phyloP scores from a whole-genome alignment of 257 asterid species.

The Plectranthus barbatus region DNA sequence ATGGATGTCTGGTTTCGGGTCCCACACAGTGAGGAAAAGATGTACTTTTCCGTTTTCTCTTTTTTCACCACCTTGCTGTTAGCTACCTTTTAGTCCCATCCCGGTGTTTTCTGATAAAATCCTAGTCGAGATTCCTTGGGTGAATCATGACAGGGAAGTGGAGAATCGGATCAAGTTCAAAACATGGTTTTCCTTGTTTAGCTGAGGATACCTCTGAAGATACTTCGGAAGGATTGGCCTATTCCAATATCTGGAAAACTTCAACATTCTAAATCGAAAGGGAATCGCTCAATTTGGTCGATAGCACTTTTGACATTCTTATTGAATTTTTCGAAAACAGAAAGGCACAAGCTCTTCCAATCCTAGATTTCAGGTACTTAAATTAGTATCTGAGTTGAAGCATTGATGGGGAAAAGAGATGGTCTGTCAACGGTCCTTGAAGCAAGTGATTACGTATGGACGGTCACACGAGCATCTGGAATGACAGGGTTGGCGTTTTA shows the following conservation, averaged over 20 bases:
- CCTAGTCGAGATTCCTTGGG: background rate
- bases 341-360: background rate
- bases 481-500: slow-evolving; percentile 13
- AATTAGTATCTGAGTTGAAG: background rate
- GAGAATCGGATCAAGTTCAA: slow-evolving; percentile 5
- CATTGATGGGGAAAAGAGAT: background rate
- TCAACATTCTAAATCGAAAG: background rate
- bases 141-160: slow-evolving; percentile 3
- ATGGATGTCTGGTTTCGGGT: slow-evolving; percentile 26
- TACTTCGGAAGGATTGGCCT: slow-evolving; percentile 3
- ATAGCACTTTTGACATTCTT: background rate
- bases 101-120: background rate
- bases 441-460: background rate
- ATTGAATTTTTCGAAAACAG: background rate
- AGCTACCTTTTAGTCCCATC: slow-evolving; percentile 16
- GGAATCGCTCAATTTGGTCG: background rate
- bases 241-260: background rate
- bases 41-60: slow-evolving; percentile 7
- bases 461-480: background rate
- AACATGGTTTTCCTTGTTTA: slow-evolving; percentile 7
- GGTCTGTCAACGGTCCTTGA: slow-evolving; percentile 5
- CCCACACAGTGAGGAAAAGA: slow-evolving; percentile 8
- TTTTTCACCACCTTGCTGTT: slow-evolving; percentile 16
- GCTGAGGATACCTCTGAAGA: slow-evolving; percentile 5
- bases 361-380: background rate